Percentiles rank a stretch among this genome's conserved stretches.
These are phyloP conservation scores for Solanum dulcamara DNA, from an alignment of 257 asterid species.

Conservation along the genomic window DNA sequence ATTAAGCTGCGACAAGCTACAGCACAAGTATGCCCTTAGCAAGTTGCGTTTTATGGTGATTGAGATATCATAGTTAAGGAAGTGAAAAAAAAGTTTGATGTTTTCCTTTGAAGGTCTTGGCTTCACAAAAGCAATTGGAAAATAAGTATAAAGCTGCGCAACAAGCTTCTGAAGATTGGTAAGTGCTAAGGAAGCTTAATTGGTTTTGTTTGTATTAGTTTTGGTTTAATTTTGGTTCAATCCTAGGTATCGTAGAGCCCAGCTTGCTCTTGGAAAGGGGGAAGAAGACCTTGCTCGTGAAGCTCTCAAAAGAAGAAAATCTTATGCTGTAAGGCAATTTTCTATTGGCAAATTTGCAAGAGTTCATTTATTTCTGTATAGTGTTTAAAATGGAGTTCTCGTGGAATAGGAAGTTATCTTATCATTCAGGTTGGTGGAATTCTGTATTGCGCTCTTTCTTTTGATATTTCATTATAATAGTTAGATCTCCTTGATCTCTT, in stretches of 20 bases:
- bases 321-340: slow-evolving; percentile 59
- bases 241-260: slow-evolving; percentile 91
- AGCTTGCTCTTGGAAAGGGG: slow-evolving; percentile 90
- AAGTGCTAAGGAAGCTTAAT: slow-evolving; percentile 5
- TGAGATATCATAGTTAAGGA: background rate
- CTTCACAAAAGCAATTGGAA: slow-evolving; percentile 92
- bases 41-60: background rate
- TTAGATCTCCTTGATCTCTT: background rate
- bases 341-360: background rate
- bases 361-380: background rate
- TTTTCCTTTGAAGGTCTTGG: slow-evolving; percentile 57
- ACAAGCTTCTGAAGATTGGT: slow-evolving; percentile 95
- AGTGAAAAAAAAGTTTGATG: background rate
- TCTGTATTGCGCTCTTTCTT: background rate
- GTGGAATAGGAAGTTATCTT: background rate
- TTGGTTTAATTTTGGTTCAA: slow-evolving; percentile 6
- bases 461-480: background rate
- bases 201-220: slow-evolving; percentile 5
- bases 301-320: slow-evolving; percentile 89
- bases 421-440: background rate
- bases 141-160: slow-evolving; percentile 84
- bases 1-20: slow-evolving; percentile 98
- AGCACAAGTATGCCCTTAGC: slow-evolving; percentile 57
- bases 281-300: slow-evolving; percentile 99
- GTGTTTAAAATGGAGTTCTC: background rate